Base-by-base conservation (phyloP, 768 basidiomycete species). In the Suillus subaureus region DNA sequence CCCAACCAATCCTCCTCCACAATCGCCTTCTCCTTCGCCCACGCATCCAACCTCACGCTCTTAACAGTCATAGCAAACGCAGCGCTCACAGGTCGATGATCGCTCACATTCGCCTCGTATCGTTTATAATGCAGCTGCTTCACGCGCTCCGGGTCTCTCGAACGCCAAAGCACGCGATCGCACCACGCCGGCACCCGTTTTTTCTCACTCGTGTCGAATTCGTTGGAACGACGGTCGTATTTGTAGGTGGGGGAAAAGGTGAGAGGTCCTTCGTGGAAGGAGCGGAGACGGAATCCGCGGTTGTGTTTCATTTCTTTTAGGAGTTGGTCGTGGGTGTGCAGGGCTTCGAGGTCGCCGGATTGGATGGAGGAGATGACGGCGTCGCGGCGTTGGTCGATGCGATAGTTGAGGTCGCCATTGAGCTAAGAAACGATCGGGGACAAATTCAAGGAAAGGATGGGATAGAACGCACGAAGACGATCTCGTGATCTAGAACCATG, bases 321-420 rank as follows among this genome's bases (percentile, higher is more conserved):
- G 2, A 99, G 87, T 72, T 99, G 95, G 77, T 99, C 97, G 74
- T 96, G 89, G 21, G 80, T 71, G 28, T 90, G 76, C 9, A 99
- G 85, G 40, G 78, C 79, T 3, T 83, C 78, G 23, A 88, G 78
- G 57, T 97, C 91, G 40, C 86, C 85, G 0, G 87, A 79, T n/a
- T 87, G 81, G 61, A 96, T 82, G 37, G 89, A 85, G 0, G 89
- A 79, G 56, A 94, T 78, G 69, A 96, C 93, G 40, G 86, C 83
- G 28, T 98, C 96, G 31, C 97, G 85, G 2, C 95, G 88, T 71
- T 92, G 89, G 77, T 99, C 96, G 69, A 99, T 96, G 52, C 97
- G 94, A 74, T 98, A 99, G 78, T 99, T 99, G 79, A 99, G 84
- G 77, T 99, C 97, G 0, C 97, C 97, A 66, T 90, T 94, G 57